phyloP scores from a whole-genome alignment of 2,329 filamentous ascomycete genomes.

The Calonectria henricotiae region DNA sequence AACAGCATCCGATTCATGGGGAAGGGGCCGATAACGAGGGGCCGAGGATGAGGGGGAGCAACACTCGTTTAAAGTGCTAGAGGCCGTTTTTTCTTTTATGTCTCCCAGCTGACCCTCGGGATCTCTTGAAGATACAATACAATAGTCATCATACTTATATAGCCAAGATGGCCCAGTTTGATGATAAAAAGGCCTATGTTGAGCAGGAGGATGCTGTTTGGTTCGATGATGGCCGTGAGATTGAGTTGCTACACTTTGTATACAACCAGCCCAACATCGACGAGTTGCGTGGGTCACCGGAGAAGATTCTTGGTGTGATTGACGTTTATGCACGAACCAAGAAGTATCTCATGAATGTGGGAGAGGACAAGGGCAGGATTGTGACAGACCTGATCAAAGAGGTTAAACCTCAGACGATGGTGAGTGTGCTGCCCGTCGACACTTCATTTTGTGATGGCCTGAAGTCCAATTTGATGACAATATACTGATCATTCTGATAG shows the following conservation, averaged over 20 bases:
- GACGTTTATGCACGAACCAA: constrained; percentile 75
- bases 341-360: constrained; percentile 87
- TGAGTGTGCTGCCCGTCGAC: constrained; percentile 46
- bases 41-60: neutral
- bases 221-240: constrained; percentile 82
- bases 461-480: neutral
- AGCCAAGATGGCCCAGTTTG: constrained; percentile 54
- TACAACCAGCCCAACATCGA: constrained; percentile 75
- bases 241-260: constrained; percentile 80
- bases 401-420: constrained; percentile 78
- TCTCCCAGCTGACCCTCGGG: neutral
- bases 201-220: constrained; percentile 61
- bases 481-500: constrained; percentile 37
- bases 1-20: constrained; percentile 23
- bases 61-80: neutral
- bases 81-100: neutral
- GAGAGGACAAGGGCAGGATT: constrained; percentile 81
- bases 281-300: constrained; percentile 75
- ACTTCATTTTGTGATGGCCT: neutral
- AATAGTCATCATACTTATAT: neutral
- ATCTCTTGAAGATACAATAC: neutral
- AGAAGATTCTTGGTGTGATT: constrained; percentile 77
- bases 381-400: constrained; percentile 79
- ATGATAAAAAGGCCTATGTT: constrained; percentile 60
- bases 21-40: constrained; percentile 1